Evolutionary conservation across 345 rosid genomes (phyloP).

Genomic region (Eucalyptus caleyi): DNA sequence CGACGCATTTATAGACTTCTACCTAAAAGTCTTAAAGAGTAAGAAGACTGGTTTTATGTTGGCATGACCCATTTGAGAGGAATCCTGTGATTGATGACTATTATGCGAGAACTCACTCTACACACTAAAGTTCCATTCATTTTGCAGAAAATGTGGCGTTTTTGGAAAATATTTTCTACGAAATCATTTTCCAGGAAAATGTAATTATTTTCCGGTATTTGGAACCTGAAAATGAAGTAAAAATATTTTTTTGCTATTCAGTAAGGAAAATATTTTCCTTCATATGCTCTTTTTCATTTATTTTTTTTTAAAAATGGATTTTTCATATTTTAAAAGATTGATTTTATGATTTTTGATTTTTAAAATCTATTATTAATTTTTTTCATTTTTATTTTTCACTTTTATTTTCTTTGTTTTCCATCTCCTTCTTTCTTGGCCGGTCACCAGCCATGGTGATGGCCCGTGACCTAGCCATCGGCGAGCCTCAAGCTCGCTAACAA

Average conservation of each 20-base stretch:
- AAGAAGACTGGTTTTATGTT: not conserved
- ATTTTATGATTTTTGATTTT: no score
- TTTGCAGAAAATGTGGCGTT: rapidly evolving
- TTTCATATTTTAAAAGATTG: no score
- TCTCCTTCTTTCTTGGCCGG: no score
- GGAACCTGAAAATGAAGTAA: no score
- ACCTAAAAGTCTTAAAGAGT: not conserved
- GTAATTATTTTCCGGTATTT: rapidly evolving
- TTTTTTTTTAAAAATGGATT: no score
- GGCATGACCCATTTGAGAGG: not conserved
- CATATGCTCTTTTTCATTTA: no score
- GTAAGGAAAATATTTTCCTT: rapidly evolving
- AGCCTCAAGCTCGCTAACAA: no score
- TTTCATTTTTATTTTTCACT: rapidly evolving
- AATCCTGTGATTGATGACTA: not conserved
- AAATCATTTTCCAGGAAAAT: rapidly evolving
- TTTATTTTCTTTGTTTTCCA: no score
- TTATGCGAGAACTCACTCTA: not conserved
- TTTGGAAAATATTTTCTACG: rapidly evolving
- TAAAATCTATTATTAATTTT: no score
- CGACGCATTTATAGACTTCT: not conserved
- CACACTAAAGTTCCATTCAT: rapidly evolving
- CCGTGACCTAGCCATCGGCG: rapidly evolving
- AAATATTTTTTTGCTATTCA: rapidly evolving
- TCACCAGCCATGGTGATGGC: rapidly evolving